phyloP scores from a whole-genome alignment of 2,329 filamentous ascomycete genomes.

The Alternaria sp. region DNA sequence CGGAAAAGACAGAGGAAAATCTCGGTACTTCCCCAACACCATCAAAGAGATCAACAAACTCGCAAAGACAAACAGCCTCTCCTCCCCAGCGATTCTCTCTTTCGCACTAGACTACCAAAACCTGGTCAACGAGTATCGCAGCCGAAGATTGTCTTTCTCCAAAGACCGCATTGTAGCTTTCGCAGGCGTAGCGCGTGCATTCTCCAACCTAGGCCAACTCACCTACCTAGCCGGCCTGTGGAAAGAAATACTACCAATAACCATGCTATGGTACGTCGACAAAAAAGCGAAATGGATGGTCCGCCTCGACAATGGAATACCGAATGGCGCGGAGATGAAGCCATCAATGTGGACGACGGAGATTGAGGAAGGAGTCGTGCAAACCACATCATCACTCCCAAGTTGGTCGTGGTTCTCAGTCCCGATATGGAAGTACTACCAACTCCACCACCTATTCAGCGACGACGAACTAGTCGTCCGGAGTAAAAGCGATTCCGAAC shows the following conservation, averaged over 20 bases:
- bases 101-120: background rate
- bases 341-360: background rate
- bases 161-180: conserved; percentile 17
- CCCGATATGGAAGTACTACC: background rate
- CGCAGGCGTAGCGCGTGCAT: conserved; percentile 12
- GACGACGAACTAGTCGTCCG: background rate
- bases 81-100: background rate
- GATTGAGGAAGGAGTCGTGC: background rate
- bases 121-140: conserved; percentile 10
- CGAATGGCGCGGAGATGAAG: background rate
- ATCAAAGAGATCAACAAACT: background rate
- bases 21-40: conserved; percentile 7
- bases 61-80: background rate
- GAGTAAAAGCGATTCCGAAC: background rate
- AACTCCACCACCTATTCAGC: background rate
- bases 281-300: background rate
- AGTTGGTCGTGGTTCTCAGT: background rate
- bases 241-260: background rate
- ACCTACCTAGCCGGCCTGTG: conserved; percentile 17
- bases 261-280: conserved; percentile 14
- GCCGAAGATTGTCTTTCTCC: background rate
- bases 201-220: background rate
- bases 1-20: conserved; percentile 1
- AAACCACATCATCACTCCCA: background rate
- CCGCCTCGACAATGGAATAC: background rate